Percentiles rank a stretch among this genome's conserved stretches.
phyloP scores from a whole-genome alignment of 345 rosid genomes.

The Acer yangbiense region DNA sequence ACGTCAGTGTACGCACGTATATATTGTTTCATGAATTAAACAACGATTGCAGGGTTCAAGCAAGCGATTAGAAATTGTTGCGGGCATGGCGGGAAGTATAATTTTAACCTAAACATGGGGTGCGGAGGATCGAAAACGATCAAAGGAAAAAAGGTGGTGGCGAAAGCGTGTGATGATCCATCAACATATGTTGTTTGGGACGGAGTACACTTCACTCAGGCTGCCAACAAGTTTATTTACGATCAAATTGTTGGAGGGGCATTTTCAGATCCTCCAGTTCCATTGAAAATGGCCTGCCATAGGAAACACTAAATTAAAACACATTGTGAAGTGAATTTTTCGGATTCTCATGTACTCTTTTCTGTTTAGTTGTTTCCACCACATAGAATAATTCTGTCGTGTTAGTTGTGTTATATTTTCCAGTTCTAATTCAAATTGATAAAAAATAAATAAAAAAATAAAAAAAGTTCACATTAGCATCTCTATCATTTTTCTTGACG shows the following conservation, averaged over 20 bases:
- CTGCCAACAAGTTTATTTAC: conserved; percentile 46
- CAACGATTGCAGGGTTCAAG: conserved; percentile 47
- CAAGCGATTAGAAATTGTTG: conserved; percentile 67
- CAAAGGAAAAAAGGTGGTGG: conserved; percentile 52
- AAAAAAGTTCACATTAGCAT: no score
- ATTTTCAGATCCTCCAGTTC: conserved; percentile 41
- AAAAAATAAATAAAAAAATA: no score
- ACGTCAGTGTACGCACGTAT: no score
- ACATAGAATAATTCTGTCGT: background rate
- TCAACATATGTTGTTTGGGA: conserved; percentile 48
- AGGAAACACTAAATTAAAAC: background rate
- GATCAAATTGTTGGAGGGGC: conserved; percentile 36
- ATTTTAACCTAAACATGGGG: conserved; percentile 46
- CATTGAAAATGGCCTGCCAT: conserved; percentile 47
- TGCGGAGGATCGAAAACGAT: conserved; percentile 51
- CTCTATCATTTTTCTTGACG: no score
- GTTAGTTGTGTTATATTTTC: background rate
- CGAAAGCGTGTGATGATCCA: conserved; percentile 50
- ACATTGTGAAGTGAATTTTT: background rate
- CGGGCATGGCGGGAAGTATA: conserved; percentile 82
- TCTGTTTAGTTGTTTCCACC: no score
- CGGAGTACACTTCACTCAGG: conserved; percentile 55
- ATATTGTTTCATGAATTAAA: background rate
- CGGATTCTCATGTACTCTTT: no score
- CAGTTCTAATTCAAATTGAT: no score